Conservation (phyloP, 2,329 filamentous ascomycete genomes). For the Annulohypoxylon truncatum region DNA sequence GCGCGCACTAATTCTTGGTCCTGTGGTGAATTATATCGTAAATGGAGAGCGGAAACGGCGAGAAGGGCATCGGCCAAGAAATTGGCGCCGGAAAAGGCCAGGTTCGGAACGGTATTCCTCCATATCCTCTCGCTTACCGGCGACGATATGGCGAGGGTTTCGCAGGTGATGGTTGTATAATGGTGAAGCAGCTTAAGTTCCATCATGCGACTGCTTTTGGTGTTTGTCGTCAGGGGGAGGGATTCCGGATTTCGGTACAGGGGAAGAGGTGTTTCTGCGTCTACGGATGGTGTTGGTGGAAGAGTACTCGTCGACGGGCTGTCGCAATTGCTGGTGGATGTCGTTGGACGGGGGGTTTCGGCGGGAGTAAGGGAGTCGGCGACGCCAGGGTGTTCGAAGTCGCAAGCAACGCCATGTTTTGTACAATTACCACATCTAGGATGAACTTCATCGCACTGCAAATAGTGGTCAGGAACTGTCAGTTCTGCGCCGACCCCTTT, state of each 20-base stretch:
- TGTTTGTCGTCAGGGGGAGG: slow-evolving; percentile 51
- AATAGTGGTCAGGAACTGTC: slow-evolving; percentile 1
- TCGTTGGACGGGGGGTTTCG: slow-evolving; percentile 50
- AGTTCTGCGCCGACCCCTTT: slow-evolving; percentile 18
- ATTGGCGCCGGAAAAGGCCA: slow-evolving; percentile 69
- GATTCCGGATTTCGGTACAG: slow-evolving; percentile 52
- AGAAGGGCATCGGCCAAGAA: slow-evolving; percentile 73
- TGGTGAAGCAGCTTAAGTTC: slow-evolving; percentile 74
- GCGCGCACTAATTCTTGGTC: slow-evolving; percentile 70
- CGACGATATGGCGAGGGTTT: slow-evolving; percentile 67
- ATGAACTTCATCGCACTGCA: slow-evolving; percentile 73
- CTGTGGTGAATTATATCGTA: slow-evolving; percentile 67
- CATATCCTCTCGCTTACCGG: slow-evolving; percentile 67
- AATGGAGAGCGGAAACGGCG: slow-evolving; percentile 71
- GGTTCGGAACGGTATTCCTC: slow-evolving; percentile 68
- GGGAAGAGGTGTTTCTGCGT: slow-evolving; percentile 50
- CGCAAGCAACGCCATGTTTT: slow-evolving; percentile 74
- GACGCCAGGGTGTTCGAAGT: slow-evolving; percentile 68
- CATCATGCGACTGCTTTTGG: slow-evolving; percentile 60
- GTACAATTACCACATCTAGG: slow-evolving; percentile 73
- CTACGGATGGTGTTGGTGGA: slow-evolving; percentile 42
- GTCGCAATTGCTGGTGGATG: slow-evolving; percentile 46
- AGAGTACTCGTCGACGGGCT: slow-evolving; percentile 46
- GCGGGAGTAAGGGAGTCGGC: slow-evolving; percentile 58
- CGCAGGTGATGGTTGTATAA: slow-evolving; percentile 69